Evolutionary conservation across 2,329 filamentous ascomycete genomes (phyloP).

Genomic region (Anthostomella pinea): DNA sequence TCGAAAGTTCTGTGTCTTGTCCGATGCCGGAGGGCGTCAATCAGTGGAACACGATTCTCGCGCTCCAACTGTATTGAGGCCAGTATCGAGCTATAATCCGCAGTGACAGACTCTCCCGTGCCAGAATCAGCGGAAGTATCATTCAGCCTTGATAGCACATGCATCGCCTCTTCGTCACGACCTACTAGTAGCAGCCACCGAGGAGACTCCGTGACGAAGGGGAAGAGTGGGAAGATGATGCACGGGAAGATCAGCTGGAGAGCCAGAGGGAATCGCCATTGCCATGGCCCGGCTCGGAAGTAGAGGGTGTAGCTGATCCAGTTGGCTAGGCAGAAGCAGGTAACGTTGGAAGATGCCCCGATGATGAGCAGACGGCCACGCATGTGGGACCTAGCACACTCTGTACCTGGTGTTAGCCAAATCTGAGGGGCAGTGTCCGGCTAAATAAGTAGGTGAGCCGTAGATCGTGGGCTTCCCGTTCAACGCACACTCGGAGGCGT

Average conservation of each 20-base stretch:
- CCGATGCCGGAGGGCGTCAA: conserved; percentile 36
- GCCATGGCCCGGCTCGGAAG: conserved; percentile 29
- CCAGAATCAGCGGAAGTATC: conserved; percentile 10
- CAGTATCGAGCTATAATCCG: conserved; percentile 37
- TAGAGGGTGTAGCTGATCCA: conserved; percentile 45
- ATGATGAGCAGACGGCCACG: conserved; percentile 27
- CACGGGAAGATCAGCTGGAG: conserved; percentile 39
- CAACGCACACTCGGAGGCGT: no score
- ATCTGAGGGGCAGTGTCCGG: no score
- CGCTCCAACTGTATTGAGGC: conserved; percentile 35
- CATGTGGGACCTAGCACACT: conserved; percentile 26
- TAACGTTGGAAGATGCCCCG: conserved; percentile 32
- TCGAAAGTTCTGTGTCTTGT: conserved; percentile 37
- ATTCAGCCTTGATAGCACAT: conserved; percentile 55
- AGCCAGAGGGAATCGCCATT: conserved; percentile 36
- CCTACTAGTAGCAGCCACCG: conserved; percentile 51
- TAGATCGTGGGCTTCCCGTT: no score
- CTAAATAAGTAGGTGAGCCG: no score
- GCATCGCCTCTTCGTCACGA: conserved; percentile 40
- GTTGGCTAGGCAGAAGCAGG: conserved; percentile 43
- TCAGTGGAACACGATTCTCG: conserved; percentile 30
- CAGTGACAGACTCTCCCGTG: conserved; percentile 26
- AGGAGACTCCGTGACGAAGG: conserved; percentile 32
- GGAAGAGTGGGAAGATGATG: conserved; percentile 30
- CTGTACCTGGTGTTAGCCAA: no score